Percentiles rank a stretch among this genome's conserved stretches.
These are phyloP conservation scores for Hypoxylon rickii DNA, from an alignment of 495 filamentous ascomycete genomes.

Conservation along the genomic window DNA sequence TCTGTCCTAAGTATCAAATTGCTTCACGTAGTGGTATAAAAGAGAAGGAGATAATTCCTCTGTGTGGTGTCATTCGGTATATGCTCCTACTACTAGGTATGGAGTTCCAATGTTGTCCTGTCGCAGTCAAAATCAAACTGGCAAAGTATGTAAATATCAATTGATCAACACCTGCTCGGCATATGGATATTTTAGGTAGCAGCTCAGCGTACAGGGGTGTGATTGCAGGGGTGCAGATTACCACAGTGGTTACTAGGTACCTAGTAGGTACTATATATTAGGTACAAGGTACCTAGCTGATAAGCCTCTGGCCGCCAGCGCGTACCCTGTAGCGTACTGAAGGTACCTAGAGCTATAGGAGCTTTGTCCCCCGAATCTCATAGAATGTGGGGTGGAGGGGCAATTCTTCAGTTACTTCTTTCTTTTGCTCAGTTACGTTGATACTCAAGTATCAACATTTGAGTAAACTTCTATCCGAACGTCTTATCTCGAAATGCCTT, in stretches of 20 bases:
- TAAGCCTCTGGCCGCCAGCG: too few species aligned
- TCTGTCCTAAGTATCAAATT: too few species aligned
- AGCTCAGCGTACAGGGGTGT: too few species aligned
- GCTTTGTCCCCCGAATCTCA: slow-evolving; percentile 17
- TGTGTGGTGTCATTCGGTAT: neutral
- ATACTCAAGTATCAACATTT: neutral
- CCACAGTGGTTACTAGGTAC: slow-evolving; percentile 15
- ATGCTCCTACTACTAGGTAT: too few species aligned
- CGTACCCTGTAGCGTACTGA: too few species aligned
- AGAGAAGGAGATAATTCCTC: neutral
- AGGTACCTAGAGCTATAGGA: too few species aligned
- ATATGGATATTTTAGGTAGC: too few species aligned
- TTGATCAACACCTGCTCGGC: neutral
- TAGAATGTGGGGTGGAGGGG: slow-evolving; percentile 33
- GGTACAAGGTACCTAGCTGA: neutral
- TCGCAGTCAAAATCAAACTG: neutral
- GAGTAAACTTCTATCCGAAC: neutral
- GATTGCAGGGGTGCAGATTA: slow-evolving; percentile 24
- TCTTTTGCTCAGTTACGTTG: neutral
- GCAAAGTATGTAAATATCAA: slow-evolving; percentile 36
- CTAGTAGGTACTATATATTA: neutral
- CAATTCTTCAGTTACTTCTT: slow-evolving; percentile 14
- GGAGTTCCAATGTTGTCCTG: neutral
- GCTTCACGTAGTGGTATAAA: neutral
- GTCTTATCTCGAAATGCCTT: slow-evolving; percentile 44